Evolutionary conservation across 495 filamentous ascomycete species (phyloP), one percentile per base, ranked within the genome.

Genomic region (Symbiotaphrina buchneri): DNA sequence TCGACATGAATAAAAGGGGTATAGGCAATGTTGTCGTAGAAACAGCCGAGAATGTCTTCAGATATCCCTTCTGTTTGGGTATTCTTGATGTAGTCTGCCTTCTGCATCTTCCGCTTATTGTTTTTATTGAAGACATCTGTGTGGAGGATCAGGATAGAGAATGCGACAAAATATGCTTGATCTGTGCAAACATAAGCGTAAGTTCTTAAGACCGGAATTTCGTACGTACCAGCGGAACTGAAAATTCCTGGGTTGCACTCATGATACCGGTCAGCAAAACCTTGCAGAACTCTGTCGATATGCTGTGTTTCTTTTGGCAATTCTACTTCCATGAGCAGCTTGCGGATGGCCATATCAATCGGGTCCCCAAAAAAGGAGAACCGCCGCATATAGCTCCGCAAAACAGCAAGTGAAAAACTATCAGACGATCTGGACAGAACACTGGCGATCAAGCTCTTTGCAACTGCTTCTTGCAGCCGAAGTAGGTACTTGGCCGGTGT

Each of bases 41-140:
- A 87, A 47, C 84, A 94, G 45, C 77, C 82, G 4, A 94, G 59
- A 18, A 95, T 79, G 32, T 94, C 87, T 33, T 87, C 82, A 18
- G 76, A 74, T 15, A 95, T 75, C 10, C 82, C 82, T 46, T 93
- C 81, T 1, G 75, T 77, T 6, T 70, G 66, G 3, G 82, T 87
- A 47, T 94, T 95, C 50, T 90, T 95, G 32, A 93, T 63, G 48
- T 99, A 99, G 37, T 95, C 87, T 0, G 61, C 59, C 41, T 90
- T 90, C 47, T 92, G 83, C 87, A 99, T 99, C 51, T 95, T 99
- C 43, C 84, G 68, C 53, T 93, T 95, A 49, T 95, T 95, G 58
- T 94, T 95, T 49, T 85, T 92, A 59, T 99, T 99, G 67, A 94
- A 94, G 7, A 90, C 80, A 47, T 99, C 87, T 0, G 87, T 94